These are phyloP conservation scores for Scleromitrula shiraiana DNA, from an alignment of 2,329 filamentous ascomycete genomes.

Conservation along the genomic window DNA sequence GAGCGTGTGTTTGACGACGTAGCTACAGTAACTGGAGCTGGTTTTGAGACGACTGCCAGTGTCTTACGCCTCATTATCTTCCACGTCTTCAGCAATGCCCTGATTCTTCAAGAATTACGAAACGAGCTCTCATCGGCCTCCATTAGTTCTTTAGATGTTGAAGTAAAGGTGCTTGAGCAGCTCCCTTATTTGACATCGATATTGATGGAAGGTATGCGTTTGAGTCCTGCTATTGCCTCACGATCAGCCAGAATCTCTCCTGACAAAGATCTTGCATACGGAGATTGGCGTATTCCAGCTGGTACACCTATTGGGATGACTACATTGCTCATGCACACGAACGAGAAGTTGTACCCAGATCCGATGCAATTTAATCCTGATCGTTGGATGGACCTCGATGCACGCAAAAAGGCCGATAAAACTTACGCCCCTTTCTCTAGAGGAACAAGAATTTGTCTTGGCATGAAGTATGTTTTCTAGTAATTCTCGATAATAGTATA, in stretches of 20 bases:
- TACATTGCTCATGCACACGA: slow-evolving; percentile 32
- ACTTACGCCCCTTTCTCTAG: slow-evolving; percentile 35
- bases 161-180: slow-evolving; percentile 14
- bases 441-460: slow-evolving; percentile 35
- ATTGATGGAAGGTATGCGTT: slow-evolving; percentile 28
- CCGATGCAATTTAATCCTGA: slow-evolving; percentile 34
- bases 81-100: slow-evolving; percentile 29
- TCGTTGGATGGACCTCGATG: slow-evolving; percentile 32
- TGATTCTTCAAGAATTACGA: slow-evolving; percentile 25
- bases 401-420: slow-evolving; percentile 30
- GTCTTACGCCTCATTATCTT: slow-evolving; percentile 29
- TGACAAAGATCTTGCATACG: slow-evolving; percentile 14
- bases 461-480: slow-evolving; percentile 18
- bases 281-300: slow-evolving; percentile 16
- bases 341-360: slow-evolving; percentile 33
- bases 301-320: slow-evolving; percentile 35
- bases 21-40: slow-evolving; percentile 27
- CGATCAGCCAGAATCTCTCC: slow-evolving; percentile 25
- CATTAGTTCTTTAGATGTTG: not conserved
- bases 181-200: slow-evolving; percentile 26
- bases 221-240: slow-evolving; percentile 26
- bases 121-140: slow-evolving; percentile 27
- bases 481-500: not conserved
- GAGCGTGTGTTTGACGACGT: slow-evolving; percentile 29
- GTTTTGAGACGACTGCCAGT: slow-evolving; percentile 31